Evolutionary conservation across 2,329 filamentous ascomycete genomes (phyloP).

Genomic region (Colletotrichum filicis): DNA sequence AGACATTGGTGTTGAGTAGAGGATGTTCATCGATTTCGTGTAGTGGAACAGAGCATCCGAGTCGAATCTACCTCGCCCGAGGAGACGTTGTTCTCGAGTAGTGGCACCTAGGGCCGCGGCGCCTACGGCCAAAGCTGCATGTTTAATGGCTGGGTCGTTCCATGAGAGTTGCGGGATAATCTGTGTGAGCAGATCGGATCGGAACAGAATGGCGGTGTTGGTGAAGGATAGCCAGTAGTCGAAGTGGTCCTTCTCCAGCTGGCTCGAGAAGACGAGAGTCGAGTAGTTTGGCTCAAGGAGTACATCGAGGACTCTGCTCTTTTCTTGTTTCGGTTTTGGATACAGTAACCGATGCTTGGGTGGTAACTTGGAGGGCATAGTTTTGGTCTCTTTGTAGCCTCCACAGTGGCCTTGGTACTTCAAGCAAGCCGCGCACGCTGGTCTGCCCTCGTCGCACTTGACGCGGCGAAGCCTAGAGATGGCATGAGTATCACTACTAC

Average conservation of each 20-base stretch:
- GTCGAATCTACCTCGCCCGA: constrained; percentile 36
- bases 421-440: constrained; percentile 15
- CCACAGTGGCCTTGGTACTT: constrained; percentile 19
- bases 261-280: constrained; percentile 9
- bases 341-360: neutral
- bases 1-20: constrained; percentile 44
- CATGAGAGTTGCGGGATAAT: constrained; percentile 35
- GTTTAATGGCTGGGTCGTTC: constrained; percentile 41
- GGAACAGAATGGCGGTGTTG: neutral
- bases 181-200: neutral
- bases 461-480: constrained; percentile 2
- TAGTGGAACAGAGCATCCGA: constrained; percentile 52
- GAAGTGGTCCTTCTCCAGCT: constrained; percentile 23
- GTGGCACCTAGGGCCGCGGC: constrained; percentile 36
- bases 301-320: neutral
- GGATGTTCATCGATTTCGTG: constrained; percentile 50
- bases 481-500: neutral
- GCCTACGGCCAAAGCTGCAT: constrained; percentile 53
- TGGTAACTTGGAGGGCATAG: neutral
- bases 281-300: neutral
- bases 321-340: constrained; percentile 9
- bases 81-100: constrained; percentile 13
- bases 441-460: constrained; percentile 25
- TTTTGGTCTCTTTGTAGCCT: constrained; percentile 2
- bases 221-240: constrained; percentile 17